Evolutionary conservation across 257 asterid species (phyloP).

Genomic region (Thymus quinquecostatus): DNA sequence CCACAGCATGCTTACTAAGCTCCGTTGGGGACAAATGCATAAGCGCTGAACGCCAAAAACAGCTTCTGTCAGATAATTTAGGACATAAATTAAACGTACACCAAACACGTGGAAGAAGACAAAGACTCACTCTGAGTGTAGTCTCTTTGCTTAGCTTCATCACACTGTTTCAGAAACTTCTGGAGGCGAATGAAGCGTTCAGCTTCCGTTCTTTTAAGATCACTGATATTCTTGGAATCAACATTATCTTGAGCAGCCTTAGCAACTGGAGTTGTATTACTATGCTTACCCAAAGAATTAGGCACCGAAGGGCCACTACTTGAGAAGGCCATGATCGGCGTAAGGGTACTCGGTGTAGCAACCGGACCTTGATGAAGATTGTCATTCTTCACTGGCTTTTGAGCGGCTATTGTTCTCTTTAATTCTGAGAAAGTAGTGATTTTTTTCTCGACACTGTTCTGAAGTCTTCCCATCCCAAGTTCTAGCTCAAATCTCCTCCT

Average conservation of each 20-base stretch:
- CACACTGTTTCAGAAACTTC: conserved; percentile 76
- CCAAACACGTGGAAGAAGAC: conserved; percentile 30
- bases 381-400: conserved; percentile 46
- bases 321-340: conserved; percentile 45
- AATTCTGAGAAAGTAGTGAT: conserved; percentile 47
- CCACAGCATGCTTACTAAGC: conserved; percentile 82
- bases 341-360: conserved; percentile 39
- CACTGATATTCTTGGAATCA: conserved; percentile 45
- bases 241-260: conserved; percentile 52
- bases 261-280: conserved; percentile 43
- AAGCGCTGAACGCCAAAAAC: conserved; percentile 56
- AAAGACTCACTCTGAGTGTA: conserved; percentile 66
- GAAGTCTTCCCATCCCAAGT: conserved; percentile 76
- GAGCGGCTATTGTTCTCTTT: conserved; percentile 43
- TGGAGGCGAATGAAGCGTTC: conserved; percentile 73
- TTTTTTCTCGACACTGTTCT: conserved; percentile 52
- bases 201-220: conserved; percentile 61
- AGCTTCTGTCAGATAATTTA: conserved; percentile 12
- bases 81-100: conserved; percentile 24
- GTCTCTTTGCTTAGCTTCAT: conserved; percentile 56
- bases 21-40: conserved; percentile 60
- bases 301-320: conserved; percentile 54
- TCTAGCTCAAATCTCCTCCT: conserved; percentile 91
- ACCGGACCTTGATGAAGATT: conserved; percentile 40
- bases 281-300: conserved; percentile 50